phyloP scores from a whole-genome alignment of 768 basidiomycete species.

The Mycena filopes region DNA sequence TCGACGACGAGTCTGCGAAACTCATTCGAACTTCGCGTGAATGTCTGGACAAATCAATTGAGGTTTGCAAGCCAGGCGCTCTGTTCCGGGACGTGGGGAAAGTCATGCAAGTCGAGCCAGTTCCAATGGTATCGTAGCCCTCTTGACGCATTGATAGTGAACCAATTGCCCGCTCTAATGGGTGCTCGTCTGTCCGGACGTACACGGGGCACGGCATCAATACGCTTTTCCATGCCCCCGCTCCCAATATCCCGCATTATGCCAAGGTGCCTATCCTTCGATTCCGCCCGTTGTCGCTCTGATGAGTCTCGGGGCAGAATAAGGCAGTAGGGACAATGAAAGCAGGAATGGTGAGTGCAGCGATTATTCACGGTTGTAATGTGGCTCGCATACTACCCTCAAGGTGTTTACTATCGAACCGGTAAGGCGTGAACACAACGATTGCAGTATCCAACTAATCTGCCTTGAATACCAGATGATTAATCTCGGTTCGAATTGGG shows the following conservation, averaged over 20 bases:
- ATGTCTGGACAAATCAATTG: constrained; percentile 90
- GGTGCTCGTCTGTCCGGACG: constrained; percentile 90
- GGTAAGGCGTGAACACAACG: constrained; percentile 48
- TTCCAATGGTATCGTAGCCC: neutral
- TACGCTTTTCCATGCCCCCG: constrained; percentile 77
- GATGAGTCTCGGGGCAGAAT: constrained; percentile 50
- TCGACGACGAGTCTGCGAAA: constrained; percentile 85
- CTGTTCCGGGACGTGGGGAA: constrained; percentile 91
- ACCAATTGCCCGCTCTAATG: constrained; percentile 82
- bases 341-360: constrained; percentile 80
- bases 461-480: constrained; percentile 74
- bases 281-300: neutral
- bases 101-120: constrained; percentile 68
- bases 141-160: constrained; percentile 61
- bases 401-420: constrained; percentile 84
- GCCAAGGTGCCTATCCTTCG: constrained; percentile 61
- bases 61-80: constrained; percentile 92
- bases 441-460: constrained; percentile 14
- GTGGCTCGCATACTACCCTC: constrained; percentile 7
- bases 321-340: constrained; percentile 95
- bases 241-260: constrained; percentile 94
- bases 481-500: constrained; percentile 84
- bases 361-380: neutral
- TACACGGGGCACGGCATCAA: constrained; percentile 95
- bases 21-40: constrained; percentile 86